phyloP scores from a whole-genome alignment of 495 filamentous ascomycete species.

The Glonium stellatum region DNA sequence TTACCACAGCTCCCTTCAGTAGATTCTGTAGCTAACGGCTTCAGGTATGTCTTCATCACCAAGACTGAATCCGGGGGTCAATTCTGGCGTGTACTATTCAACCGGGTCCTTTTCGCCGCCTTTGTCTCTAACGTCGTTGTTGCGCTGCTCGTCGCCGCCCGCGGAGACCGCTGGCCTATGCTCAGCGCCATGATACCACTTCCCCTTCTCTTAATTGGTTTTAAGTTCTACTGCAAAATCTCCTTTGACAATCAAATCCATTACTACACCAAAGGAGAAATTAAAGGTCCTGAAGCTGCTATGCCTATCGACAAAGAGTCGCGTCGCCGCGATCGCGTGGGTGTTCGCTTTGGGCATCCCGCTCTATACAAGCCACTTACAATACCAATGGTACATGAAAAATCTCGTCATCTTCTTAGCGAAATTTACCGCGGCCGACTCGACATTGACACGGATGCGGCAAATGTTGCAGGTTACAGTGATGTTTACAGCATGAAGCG shows the following conservation, averaged over 20 bases:
- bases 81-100: constrained; percentile 87
- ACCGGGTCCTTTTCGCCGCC: constrained; percentile 78
- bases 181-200: constrained; percentile 66
- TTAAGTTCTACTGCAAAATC: constrained; percentile 77
- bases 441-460: constrained; percentile 44
- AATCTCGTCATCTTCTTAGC: constrained; percentile 72
- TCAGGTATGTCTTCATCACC: constrained; percentile 74
- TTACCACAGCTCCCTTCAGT: too few relatives aligned
- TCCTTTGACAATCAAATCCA: constrained; percentile 70
- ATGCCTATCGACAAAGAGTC: constrained; percentile 45
- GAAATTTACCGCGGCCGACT: constrained; percentile 76
- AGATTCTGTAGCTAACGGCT: constrained; percentile 4
- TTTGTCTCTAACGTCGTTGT: constrained; percentile 74
- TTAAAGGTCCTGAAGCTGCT: constrained; percentile 50
- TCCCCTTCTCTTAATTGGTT: constrained; percentile 69
- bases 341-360: constrained; percentile 80
- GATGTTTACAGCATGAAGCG: constrained; percentile 66
- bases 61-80: constrained; percentile 94
- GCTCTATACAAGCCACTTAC: constrained; percentile 82
- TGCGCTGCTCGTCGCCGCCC: constrained; percentile 49
- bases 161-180: constrained; percentile 45
- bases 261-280: constrained; percentile 61
- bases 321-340: constrained; percentile 59
- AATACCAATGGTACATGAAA: constrained; percentile 93
- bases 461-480: constrained; percentile 41